Evolutionary conservation across 2,329 filamentous ascomycete species (phyloP).

Genomic region (Diaporthe amygdali): DNA sequence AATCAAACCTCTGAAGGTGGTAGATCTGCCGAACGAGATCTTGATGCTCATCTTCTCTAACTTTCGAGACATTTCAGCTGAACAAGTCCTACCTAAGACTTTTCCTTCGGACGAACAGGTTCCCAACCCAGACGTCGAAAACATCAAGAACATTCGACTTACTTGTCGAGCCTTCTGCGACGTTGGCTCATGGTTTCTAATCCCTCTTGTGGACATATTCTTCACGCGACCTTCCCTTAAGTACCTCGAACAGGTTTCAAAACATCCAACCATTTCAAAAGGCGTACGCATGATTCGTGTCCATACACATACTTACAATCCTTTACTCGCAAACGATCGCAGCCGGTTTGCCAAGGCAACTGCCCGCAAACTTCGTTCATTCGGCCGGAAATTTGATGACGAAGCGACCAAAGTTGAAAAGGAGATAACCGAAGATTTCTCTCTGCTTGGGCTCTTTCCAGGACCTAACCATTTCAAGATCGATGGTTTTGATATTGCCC

Average conservation of each 20-base stretch:
- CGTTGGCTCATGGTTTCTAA: background rate
- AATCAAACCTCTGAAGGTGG: background rate
- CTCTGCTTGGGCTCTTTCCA: no score
- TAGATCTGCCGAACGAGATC: background rate
- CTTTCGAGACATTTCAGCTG: background rate
- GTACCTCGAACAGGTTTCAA: background rate
- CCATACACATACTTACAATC: background rate
- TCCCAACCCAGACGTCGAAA: background rate
- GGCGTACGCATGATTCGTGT: background rate
- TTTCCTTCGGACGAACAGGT: background rate
- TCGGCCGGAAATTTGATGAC: no score
- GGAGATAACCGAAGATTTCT: no score
- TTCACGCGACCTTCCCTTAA: background rate
- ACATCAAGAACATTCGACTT: background rate
- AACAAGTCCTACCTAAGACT: no score
- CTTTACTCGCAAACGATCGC: background rate
- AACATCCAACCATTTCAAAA: background rate
- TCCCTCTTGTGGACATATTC: background rate
- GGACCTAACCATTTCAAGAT: no score
- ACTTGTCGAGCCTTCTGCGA: background rate
- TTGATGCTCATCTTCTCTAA: background rate
- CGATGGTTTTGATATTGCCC: no score
- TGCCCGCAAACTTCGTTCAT: background rate
- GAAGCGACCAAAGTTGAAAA: no score
- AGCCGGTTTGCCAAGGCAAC: rapidly evolving